Evolutionary conservation across 108 stramenopile species (phyloP).

Genomic region (Aurantiochytrium sp.): DNA sequence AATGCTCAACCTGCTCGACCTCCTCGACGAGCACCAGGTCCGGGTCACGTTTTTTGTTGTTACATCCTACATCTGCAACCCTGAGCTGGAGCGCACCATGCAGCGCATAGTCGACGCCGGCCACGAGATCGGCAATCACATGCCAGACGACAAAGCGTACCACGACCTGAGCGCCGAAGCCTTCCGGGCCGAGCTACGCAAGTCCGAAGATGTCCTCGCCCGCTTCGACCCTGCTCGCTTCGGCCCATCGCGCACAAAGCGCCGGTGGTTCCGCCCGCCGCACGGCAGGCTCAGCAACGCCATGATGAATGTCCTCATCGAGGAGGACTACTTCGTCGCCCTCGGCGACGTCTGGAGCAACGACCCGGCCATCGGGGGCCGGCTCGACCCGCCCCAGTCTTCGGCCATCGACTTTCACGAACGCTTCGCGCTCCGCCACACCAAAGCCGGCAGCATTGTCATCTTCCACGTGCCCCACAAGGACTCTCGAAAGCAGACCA

Average conservation of each 20-base stretch:
- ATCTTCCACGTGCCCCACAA: background rate
- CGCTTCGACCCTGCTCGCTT: background rate
- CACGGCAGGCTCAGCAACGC: background rate
- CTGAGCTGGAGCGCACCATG: background rate
- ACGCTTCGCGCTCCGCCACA: background rate
- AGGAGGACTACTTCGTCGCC: background rate
- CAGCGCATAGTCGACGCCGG: background rate
- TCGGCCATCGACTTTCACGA: background rate
- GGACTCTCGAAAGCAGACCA: background rate
- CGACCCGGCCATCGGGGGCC: background rate
- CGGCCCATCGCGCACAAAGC: background rate
- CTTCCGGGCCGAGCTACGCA: background rate
- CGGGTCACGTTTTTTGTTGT: background rate
- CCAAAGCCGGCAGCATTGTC: background rate
- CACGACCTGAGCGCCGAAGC: background rate
- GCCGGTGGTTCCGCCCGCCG: slow-evolving; percentile 9
- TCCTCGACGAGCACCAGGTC: background rate
- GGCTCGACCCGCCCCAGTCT: background rate
- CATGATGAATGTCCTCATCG: background rate
- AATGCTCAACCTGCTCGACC: background rate
- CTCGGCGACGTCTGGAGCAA: background rate
- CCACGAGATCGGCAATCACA: slow-evolving; percentile 27
- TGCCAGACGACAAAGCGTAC: slow-evolving; percentile 27
- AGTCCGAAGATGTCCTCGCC: background rate
- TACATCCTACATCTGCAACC: background rate